Evolutionary conservation across 306 rosid species (phyloP), one percentile per base, ranked within the genome.

Genomic region (Pterocarpus santalinus): DNA sequence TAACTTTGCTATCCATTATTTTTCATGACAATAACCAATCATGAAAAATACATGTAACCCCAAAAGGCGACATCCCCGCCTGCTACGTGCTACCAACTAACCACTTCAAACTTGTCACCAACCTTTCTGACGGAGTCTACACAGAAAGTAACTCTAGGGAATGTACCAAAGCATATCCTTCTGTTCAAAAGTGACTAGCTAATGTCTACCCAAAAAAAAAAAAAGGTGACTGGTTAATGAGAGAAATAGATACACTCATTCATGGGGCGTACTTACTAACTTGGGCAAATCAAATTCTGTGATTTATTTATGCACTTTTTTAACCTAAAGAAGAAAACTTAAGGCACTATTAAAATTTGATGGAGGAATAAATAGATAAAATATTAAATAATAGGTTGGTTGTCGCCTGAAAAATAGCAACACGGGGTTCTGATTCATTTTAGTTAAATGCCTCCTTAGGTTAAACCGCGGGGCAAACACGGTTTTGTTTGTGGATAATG

Each of bases 401-500:
- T 77, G 65, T 65, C 51, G 64, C 47, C 52, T 44, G 8, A 46
- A 57, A 13, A 11, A 79, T 32, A 30, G 30, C 66, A 61, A 43
- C 12, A 51, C 58, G 28, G 28, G 28, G 28, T 22, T 22, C 28
- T 22, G 28, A 22, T 22, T 22, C 28, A 22, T 22, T 22, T 22
- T 22, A 22, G 28, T 22, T 22, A 22, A 22, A 22, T 22, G 28
- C 28, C 28, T 22, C 28, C 1, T 22, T 22, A 22, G 28, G 28
- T 11, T 56, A 63, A 66, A 55, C 75, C 56, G 75, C 60, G 33
- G 15, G 64, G 16, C 51, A 73, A 32, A 81, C 28, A 22, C 28
- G 28, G 41, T 73, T 73, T 81, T 72, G 75, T 41, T 65, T 41
- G 75, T 81, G 80, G 80, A 81, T 81, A 81, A 73, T 1, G 58